Conservation (phyloP, 1,139 yeast genomes). For the Eremothecium coryli region DNA sequence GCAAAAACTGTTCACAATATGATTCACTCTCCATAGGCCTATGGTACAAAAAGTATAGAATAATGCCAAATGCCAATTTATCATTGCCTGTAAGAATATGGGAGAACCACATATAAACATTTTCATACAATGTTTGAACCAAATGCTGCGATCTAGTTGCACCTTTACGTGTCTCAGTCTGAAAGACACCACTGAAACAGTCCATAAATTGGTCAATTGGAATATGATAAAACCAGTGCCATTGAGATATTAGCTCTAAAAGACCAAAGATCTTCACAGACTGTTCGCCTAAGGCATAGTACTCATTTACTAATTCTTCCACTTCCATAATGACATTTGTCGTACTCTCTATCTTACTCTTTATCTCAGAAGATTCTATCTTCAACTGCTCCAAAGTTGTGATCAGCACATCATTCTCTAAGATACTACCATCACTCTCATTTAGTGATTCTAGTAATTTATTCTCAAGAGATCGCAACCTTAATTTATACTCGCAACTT, state of each 20-base stretch:
- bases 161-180: conserved; percentile 5
- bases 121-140: conserved; percentile 36
- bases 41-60: conserved; percentile 8
- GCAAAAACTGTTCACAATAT: conserved; percentile 2
- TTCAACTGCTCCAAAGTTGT: conserved; percentile 58
- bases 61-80: conserved; percentile 35
- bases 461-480: conserved; percentile 50
- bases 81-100: conserved; percentile 46
- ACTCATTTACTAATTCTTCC: conserved; percentile 40
- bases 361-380: conserved; percentile 48
- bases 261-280: conserved; percentile 44
- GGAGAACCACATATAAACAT: conserved; percentile 39
- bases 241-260: conserved; percentile 35
- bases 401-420: conserved; percentile 58
- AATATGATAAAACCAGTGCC: conserved; percentile 50
- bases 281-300: conserved; percentile 46
- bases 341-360: conserved; percentile 46
- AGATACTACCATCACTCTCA: conserved; percentile 49
- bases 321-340: conserved; percentile 45
- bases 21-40: conserved; percentile 5
- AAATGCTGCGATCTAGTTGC: conserved; percentile 26
- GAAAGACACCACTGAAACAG: conserved; percentile 37
- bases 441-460: conserved; percentile 51
- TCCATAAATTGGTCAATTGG: conserved; percentile 41
- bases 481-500: conserved; percentile 53